phyloP scores from a whole-genome alignment of 2,329 filamentous ascomycete genomes.

The Aspergillus intermedius region DNA sequence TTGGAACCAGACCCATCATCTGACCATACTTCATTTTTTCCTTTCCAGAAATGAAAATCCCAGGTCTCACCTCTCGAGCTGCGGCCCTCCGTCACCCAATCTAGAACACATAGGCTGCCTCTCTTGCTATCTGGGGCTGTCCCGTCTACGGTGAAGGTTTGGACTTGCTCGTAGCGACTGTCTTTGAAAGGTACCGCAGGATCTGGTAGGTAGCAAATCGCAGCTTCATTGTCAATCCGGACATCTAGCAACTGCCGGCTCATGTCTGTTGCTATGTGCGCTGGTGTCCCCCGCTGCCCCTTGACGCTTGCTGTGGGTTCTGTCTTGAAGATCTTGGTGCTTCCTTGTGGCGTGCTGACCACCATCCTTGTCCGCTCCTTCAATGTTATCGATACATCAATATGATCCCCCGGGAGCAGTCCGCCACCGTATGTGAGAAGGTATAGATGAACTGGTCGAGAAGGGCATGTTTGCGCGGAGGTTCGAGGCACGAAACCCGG shows the following conservation, averaged over 20 bases:
- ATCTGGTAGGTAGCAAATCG: slow-evolving; percentile 68
- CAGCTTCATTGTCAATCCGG: slow-evolving; percentile 42
- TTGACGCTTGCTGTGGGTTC: slow-evolving; percentile 24
- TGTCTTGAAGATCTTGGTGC: slow-evolving; percentile 94
- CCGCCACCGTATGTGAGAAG: slow-evolving; percentile 92
- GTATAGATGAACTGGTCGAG: slow-evolving; percentile 68
- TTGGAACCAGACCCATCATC: slow-evolving; percentile 33
- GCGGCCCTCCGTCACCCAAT: slow-evolving; percentile 91
- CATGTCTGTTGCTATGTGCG: slow-evolving; percentile 24
- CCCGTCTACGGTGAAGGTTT: slow-evolving; percentile 61
- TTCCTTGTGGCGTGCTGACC: slow-evolving; percentile 60
- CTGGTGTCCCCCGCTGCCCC: slow-evolving; percentile 35
- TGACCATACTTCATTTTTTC: slow-evolving; percentile 70
- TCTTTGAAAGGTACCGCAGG: slow-evolving; percentile 85
- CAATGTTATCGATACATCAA: slow-evolving; percentile 65
- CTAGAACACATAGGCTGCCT: slow-evolving; percentile 68
- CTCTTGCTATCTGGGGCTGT: slow-evolving; percentile 30
- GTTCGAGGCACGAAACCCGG: slow-evolving; percentile 54
- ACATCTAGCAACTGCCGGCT: slow-evolving; percentile 47
- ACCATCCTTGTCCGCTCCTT: slow-evolving; percentile 59
- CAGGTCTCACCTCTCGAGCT: slow-evolving; percentile 81
- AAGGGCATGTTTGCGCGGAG: slow-evolving; percentile 26
- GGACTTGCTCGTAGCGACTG: slow-evolving; percentile 77
- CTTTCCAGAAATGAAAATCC: slow-evolving; percentile 72
- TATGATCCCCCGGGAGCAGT: slow-evolving; percentile 77